Base-by-base conservation (phyloP, 495 filamentous ascomycete species). In the Cercophora sp. region DNA sequence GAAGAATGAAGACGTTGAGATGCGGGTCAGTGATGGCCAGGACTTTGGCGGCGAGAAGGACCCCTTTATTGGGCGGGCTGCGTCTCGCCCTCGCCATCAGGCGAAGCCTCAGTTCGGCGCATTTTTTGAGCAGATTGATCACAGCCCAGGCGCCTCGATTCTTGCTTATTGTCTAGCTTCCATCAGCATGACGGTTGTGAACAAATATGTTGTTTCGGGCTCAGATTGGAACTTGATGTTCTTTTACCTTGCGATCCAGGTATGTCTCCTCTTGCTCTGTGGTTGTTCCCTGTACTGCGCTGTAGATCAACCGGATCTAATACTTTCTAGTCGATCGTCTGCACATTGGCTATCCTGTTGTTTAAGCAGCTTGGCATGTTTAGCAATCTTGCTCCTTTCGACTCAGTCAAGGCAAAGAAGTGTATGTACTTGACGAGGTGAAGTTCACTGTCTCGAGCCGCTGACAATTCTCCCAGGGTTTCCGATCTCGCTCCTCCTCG, bases 171-270 rank as follows among this genome's bases (percentile, higher is more conserved):
- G 93, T 72, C 78, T 83, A 59, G 86, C 93, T 45, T 96, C 91
- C 4, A 99, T 99, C 58, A 76, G 92, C 69, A 99, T 99, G 93
- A 99, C 94, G 32, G 85, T 96, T 20, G 95, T 93, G 72, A 99
- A 99, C 75, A 99, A 99, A 80, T 99, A 93, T 67, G 91, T 96
- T 43, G 78, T 99, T 25, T 95, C 89, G 26, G 94, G 93, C 25
- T 71, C 79, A 11, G 81, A 87, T 55, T 99, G 93, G 76, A 99
- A 99, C 71, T 68, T 99, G 59, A 97, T 96, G 70, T 97, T 97
- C 74, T 89, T 97, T 70, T 83, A 96, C 49, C 83, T 97, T 24
- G 83, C 78, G 48, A 78, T 97, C 40, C 93, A 99, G 85, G 93
- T 97, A 83, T 46, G 55, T 44, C 18, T 9, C 25, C 36, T 5